Evolutionary conservation across 192 early-diverging fungal genomes (phyloP).

Genomic region (Dissophora globulifera): DNA sequence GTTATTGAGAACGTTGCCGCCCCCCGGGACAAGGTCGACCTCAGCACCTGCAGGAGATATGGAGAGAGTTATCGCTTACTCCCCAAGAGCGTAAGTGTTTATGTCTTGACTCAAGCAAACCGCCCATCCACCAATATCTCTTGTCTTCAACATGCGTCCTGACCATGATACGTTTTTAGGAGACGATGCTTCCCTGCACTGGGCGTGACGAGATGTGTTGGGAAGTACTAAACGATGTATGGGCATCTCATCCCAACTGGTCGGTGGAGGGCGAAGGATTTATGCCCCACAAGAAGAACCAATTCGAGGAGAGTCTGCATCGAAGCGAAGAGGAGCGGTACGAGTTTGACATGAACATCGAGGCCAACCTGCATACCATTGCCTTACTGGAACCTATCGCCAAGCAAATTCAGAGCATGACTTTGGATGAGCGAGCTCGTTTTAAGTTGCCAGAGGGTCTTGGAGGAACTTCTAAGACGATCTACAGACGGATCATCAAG

Average conservation of each 20-base stretch:
- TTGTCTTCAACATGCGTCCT: too few species aligned
- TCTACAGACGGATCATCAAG: slow-evolving; percentile 93
- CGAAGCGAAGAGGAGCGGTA: slow-evolving; percentile 93
- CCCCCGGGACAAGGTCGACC: slow-evolving; percentile 70
- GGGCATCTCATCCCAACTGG: slow-evolving; percentile 93
- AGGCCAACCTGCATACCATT: slow-evolving; percentile 92
- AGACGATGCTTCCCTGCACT: slow-evolving; percentile 75
- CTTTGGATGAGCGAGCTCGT: slow-evolving; percentile 74
- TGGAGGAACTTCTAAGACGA: slow-evolving; percentile 85
- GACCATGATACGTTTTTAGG: too few species aligned
- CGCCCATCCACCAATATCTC: too few species aligned
- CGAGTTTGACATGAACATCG: slow-evolving; percentile 98
- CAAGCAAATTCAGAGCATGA: slow-evolving; percentile 85
- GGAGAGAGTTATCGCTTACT: slow-evolving; percentile 82
- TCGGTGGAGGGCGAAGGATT: slow-evolving; percentile 92
- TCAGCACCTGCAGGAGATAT: slow-evolving; percentile 63
- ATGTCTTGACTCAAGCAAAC: too few species aligned
- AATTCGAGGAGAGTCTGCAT: slow-evolving; percentile 93
- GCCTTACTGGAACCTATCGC: slow-evolving; percentile 90
- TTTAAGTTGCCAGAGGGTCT: slow-evolving; percentile 82
- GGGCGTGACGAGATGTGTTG: slow-evolving; percentile 92
- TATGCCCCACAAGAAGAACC: slow-evolving; percentile 89
- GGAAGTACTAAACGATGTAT: slow-evolving; percentile 97
- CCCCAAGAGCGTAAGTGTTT: slow-evolving; percentile 67
- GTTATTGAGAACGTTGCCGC: slow-evolving; percentile 71